Percentiles rank a stretch among this genome's conserved stretches.
phyloP scores from a whole-genome alignment of 2,329 filamentous ascomycete species.

The Cladosporium colombiae region DNA sequence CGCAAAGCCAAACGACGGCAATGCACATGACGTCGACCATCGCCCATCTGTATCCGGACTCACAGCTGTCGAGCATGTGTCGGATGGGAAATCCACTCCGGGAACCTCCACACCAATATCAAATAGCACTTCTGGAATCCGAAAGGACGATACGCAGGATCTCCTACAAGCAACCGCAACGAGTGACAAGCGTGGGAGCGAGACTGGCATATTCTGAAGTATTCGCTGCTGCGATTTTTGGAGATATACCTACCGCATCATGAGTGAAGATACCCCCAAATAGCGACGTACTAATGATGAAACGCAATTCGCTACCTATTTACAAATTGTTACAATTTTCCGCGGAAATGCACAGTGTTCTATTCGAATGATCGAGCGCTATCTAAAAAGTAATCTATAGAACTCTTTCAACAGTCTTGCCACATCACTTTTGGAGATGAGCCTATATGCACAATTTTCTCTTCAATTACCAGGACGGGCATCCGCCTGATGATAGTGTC shows the following conservation, averaged over 20 bases:
- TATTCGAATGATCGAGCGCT: background rate
- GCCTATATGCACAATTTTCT: background rate
- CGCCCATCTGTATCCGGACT: background rate
- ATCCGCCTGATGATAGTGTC: too few species aligned
- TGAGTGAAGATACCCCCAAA: background rate
- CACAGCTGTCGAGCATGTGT: slow-evolving; percentile 1
- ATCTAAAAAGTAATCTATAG: background rate
- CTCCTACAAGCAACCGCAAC: slow-evolving; percentile 12
- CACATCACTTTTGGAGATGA: background rate
- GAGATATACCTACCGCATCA: background rate
- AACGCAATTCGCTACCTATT: background rate
- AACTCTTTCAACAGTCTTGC: background rate
- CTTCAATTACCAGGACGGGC: background rate
- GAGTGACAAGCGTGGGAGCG: background rate
- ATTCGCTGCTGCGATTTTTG: background rate
- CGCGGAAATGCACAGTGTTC: background rate
- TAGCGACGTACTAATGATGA: background rate
- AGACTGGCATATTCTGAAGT: background rate
- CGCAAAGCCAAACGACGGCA: background rate
- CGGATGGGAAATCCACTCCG: background rate
- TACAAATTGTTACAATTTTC: background rate
- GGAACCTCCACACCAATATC: background rate
- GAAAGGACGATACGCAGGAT: background rate
- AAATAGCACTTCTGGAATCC: background rate
- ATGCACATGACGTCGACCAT: background rate